Percentiles rank a stretch among this genome's conserved stretches.
phyloP scores from a whole-genome alignment of 192 early-diverging fungal species.

The Backusella mclennaniae region DNA sequence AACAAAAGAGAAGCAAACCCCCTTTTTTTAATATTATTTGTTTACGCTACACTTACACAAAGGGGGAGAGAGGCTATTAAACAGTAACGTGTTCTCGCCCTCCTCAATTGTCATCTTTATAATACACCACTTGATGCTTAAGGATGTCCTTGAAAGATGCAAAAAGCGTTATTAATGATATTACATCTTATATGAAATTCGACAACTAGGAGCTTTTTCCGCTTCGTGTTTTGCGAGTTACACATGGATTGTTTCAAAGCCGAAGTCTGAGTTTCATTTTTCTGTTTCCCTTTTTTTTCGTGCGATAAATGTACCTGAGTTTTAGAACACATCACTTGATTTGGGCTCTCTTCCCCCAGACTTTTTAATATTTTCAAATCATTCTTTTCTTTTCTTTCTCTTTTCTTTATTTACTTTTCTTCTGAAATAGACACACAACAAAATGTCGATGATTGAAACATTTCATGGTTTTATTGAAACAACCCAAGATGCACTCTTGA shows the following conservation, averaged over 20 bases:
- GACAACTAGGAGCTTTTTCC: not conserved
- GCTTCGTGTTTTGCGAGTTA: not conserved
- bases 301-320: not conserved
- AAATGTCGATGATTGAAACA: not conserved
- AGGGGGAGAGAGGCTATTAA: no score
- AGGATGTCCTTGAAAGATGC: not conserved
- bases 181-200: not conserved
- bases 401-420: not conserved
- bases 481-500: constrained; percentile 1
- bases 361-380: not conserved
- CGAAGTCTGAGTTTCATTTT: not conserved
- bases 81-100: no score
- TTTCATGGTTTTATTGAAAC: not conserved
- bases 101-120: not conserved
- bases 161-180: not conserved
- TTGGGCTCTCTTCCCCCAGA: not conserved
- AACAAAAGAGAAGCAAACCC: not conserved
- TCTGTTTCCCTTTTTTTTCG: not conserved
- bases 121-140: not conserved
- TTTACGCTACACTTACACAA: no score
- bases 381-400: not conserved
- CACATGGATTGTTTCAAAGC: not conserved
- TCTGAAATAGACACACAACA: not conserved
- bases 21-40: not conserved
- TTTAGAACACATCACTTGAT: constrained; percentile 4